A percentile compares a stretch with the other conserved stretches of the same genome.
Evolutionary conservation across 192 early-diverging fungal species (phyloP).

Genomic region (Chytriomyces confervae): DNA sequence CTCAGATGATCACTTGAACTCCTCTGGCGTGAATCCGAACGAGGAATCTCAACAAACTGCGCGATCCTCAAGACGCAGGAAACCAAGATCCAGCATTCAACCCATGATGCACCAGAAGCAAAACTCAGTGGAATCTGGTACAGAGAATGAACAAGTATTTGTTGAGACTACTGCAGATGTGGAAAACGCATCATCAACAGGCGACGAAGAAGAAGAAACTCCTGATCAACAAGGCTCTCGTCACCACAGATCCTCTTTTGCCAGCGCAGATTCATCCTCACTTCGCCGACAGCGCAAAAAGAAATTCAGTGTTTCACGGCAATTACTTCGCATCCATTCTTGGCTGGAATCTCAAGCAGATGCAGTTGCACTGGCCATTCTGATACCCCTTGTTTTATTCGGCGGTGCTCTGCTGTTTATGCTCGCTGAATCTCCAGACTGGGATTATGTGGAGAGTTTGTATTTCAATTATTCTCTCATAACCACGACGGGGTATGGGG

Average conservation of each 20-base stretch:
- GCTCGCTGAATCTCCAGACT: neutral
- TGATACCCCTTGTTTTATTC: constrained; percentile 17
- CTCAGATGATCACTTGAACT: neutral
- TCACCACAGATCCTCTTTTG: neutral
- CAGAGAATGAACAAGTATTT: neutral
- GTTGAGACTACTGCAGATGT: neutral
- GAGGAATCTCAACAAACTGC: neutral
- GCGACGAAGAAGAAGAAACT: neutral
- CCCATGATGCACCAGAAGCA: too few species aligned
- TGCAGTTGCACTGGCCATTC: constrained; percentile 8
- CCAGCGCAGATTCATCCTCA: neutral
- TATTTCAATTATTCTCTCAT: constrained; percentile 38
- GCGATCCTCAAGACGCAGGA: too few species aligned
- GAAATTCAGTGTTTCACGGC: constrained; percentile 10
- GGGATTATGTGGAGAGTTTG: constrained; percentile 29
- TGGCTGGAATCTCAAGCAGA: constrained; percentile 25
- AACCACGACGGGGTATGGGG: constrained; percentile 37
- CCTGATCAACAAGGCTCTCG: neutral
- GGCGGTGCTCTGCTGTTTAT: constrained; percentile 13
- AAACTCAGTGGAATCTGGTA: neutral
- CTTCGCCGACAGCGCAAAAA: neutral
- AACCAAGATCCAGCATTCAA: too few species aligned
- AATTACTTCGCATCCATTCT: neutral
- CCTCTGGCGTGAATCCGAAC: neutral
- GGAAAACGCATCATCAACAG: neutral